Conservation (phyloP, 768 basidiomycete species). For the Antrodiella citrinella region DNA sequence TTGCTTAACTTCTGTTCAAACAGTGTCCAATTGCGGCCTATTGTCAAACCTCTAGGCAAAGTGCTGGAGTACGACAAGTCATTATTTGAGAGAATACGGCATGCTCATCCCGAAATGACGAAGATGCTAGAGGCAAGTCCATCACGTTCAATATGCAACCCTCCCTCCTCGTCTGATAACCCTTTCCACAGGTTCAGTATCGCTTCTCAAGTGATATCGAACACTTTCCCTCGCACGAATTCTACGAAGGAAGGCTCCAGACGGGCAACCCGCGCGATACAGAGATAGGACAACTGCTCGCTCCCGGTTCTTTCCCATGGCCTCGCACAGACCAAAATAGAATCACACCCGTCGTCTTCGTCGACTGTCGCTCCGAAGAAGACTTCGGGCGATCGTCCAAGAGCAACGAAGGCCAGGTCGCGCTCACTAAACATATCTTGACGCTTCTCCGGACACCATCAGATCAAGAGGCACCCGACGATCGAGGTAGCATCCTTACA, state of each 20-base stretch:
- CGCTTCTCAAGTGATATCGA: slow-evolving; percentile 53
- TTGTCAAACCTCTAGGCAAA: slow-evolving; percentile 50
- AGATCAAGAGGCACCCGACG: neutral
- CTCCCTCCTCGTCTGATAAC: neutral
- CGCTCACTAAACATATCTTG: slow-evolving; percentile 40
- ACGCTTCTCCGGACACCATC: slow-evolving; percentile 28
- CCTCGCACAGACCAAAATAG: slow-evolving; percentile 29
- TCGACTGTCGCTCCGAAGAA: slow-evolving; percentile 50
- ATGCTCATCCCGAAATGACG: slow-evolving; percentile 25
- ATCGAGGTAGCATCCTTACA: neutral
- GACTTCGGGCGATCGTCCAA: slow-evolving; percentile 54
- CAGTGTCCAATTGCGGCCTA: slow-evolving; percentile 63
- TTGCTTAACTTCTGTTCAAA: no score
- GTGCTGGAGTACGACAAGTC: slow-evolving; percentile 52
- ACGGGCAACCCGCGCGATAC: slow-evolving; percentile 31
- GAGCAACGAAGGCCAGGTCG: slow-evolving; percentile 51
- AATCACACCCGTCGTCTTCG: slow-evolving; percentile 46
- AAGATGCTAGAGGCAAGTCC: slow-evolving; percentile 51
- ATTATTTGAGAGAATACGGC: slow-evolving; percentile 51
- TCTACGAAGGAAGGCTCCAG: slow-evolving; percentile 47
- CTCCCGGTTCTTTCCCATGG: slow-evolving; percentile 49
- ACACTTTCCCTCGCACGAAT: slow-evolving; percentile 52
- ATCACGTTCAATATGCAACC: no score
- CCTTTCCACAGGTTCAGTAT: slow-evolving; percentile 42
- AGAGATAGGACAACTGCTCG: slow-evolving; percentile 21